These are phyloP conservation scores for Alternaria solani DNA, from an alignment of 2,329 filamentous ascomycete genomes.

Conservation along the genomic window DNA sequence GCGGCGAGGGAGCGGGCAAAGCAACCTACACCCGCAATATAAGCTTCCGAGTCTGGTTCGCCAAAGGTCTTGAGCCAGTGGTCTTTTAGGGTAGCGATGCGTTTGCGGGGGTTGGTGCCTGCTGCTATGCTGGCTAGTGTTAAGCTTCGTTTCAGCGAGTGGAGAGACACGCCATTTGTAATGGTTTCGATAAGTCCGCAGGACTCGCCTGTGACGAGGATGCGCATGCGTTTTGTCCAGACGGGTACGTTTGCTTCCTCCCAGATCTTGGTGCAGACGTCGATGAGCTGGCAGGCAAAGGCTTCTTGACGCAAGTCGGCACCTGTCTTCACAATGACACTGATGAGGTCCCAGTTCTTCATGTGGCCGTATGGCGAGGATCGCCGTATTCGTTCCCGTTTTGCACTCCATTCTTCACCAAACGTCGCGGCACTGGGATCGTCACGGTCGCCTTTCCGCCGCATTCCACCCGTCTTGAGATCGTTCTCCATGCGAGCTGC, in stretches of 20 bases:
- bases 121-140: slow-evolving; percentile 78
- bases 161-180: slow-evolving; percentile 85
- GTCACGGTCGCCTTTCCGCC: slow-evolving; percentile 81
- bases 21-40: slow-evolving; percentile 75
- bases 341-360: slow-evolving; percentile 88
- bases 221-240: slow-evolving; percentile 91
- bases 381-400: slow-evolving; percentile 83
- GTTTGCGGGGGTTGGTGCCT: slow-evolving; percentile 74
- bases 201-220: slow-evolving; percentile 83
- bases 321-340: slow-evolving; percentile 87
- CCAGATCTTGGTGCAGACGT: slow-evolving; percentile 84
- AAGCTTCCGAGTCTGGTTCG: slow-evolving; percentile 71
- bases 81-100: slow-evolving; percentile 81
- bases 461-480: slow-evolving; percentile 83
- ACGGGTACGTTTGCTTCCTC: slow-evolving; percentile 75
- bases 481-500: slow-evolving; percentile 89
- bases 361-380: slow-evolving; percentile 87
- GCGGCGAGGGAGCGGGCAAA: slow-evolving; percentile 84
- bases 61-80: slow-evolving; percentile 84
- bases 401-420: slow-evolving; percentile 84
- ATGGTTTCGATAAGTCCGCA: slow-evolving; percentile 88
- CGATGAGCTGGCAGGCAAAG: slow-evolving; percentile 85
- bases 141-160: slow-evolving; percentile 82
- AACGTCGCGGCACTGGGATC: slow-evolving; percentile 87
- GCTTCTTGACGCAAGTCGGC: slow-evolving; percentile 84